A percentile compares a stretch with the other conserved stretches of the same genome.
Conservation (phyloP, 2,329 filamentous ascomycete species). For the Monosporascus ibericus region DNA sequence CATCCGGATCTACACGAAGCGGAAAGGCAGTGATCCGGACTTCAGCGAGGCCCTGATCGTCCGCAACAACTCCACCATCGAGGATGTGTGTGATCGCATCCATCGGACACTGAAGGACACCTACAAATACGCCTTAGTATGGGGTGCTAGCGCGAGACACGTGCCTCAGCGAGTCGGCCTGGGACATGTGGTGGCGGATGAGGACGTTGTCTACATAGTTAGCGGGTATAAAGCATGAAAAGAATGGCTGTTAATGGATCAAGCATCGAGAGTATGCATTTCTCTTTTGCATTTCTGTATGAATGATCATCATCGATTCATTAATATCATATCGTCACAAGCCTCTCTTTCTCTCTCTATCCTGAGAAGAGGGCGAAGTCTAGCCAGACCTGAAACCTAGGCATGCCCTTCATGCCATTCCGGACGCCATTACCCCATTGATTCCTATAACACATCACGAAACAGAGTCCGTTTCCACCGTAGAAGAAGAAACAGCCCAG, state of each 20-base stretch:
- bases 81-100: conserved; percentile 95
- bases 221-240: conserved; percentile 55
- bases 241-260: too few species aligned
- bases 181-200: conserved; percentile 67
- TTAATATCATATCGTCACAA: conserved; percentile 16
- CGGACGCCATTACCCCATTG: conserved; percentile 16
- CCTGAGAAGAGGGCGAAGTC: too few species aligned
- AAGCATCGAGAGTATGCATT: too few species aligned
- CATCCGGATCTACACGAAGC: conserved; percentile 93
- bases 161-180: conserved; percentile 89
- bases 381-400: too few species aligned
- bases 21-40: conserved; percentile 84
- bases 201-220: conserved; percentile 64
- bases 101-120: conserved; percentile 94
- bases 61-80: conserved; percentile 77
- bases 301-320: conserved; percentile 18
- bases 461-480: neutral
- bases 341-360: neutral
- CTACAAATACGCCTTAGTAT: conserved; percentile 97
- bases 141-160: conserved; percentile 94
- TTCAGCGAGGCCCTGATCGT: conserved; percentile 93
- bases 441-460: neutral
- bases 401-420: neutral
- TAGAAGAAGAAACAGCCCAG: neutral
- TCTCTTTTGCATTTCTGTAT: conserved; percentile 6